Conservation (phyloP, 148 eudicot species). For the Fallopia convolvulus region DNA sequence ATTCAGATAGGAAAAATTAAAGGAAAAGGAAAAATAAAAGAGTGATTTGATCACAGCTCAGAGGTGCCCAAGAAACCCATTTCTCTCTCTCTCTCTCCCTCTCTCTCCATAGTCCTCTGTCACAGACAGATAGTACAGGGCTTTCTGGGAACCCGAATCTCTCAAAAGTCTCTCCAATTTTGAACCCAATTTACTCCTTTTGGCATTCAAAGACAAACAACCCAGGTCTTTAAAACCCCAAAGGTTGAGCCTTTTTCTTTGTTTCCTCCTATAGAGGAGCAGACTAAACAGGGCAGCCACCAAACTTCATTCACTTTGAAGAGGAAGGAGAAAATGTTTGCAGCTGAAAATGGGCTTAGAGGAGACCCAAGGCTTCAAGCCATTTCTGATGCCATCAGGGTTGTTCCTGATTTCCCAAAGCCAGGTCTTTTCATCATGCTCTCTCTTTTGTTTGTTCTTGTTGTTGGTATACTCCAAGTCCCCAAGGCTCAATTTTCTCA, state of each 20-base stretch:
- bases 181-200: neutral
- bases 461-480: neutral
- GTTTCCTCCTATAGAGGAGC: neutral
- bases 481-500: neutral
- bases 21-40: neutral
- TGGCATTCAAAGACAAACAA: neutral
- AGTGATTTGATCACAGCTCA: neutral
- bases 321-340: constrained; percentile 47
- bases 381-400: constrained; percentile 76
- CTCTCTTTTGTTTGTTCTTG: neutral
- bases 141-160: neutral
- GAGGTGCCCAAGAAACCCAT: neutral
- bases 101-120: neutral
- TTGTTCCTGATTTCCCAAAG: constrained; percentile 91
- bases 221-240: neutral
- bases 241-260: neutral
- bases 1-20: neutral
- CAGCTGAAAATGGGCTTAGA: constrained; percentile 70
- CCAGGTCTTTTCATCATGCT: constrained; percentile 35
- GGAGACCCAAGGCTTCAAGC: constrained; percentile 88
- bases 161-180: neutral
- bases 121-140: neutral
- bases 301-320: neutral
- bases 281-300: neutral
- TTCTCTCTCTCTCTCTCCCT: neutral